These are phyloP conservation scores for Cystoderma amianthinum DNA, from an alignment of 768 basidiomycete species.

Conservation along the genomic window DNA sequence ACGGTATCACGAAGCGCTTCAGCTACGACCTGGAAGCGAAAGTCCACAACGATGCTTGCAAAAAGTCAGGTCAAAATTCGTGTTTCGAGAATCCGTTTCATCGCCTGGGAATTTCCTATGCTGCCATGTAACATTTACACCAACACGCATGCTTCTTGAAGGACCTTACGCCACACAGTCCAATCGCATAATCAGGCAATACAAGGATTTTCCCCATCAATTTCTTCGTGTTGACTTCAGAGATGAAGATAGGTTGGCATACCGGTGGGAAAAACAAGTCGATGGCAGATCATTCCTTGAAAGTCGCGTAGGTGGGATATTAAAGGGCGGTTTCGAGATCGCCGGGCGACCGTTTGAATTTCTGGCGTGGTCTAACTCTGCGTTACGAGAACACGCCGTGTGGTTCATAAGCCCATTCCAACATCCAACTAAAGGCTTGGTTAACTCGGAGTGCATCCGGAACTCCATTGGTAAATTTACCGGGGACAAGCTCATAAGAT, in stretches of 20 bases:
- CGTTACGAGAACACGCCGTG: conserved; percentile 72
- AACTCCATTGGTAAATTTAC: conserved; percentile 62
- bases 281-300: conserved; percentile 51
- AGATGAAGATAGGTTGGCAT: conserved; percentile 74
- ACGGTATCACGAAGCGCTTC: conserved; percentile 34
- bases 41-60: conserved; percentile 33
- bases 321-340: conserved; percentile 62
- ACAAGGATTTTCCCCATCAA: conserved; percentile 48
- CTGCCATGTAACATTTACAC: conserved; percentile 71
- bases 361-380: conserved; percentile 75
- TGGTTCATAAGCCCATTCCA: conserved; percentile 74
- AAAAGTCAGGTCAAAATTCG: conserved; percentile 16
- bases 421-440: conserved; percentile 20
- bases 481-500: conserved; percentile 31
- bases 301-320: conserved; percentile 47
- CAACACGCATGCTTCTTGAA: conserved; percentile 67
- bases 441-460: conserved; percentile 58
- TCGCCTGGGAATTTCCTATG: conserved; percentile 46
- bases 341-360: conserved; percentile 74
- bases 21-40: conserved; percentile 23
- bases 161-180: conserved; percentile 73
- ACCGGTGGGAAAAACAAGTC: conserved; percentile 63
- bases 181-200: conserved; percentile 74
- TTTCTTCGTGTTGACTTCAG: conserved; percentile 83
- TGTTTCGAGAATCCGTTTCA: conserved; percentile 13